Evolutionary conservation across 1,284 basidiomycete species (phyloP), one percentile per base, ranked within the genome.

Genomic region (Naganishia liquefaciens): DNA sequence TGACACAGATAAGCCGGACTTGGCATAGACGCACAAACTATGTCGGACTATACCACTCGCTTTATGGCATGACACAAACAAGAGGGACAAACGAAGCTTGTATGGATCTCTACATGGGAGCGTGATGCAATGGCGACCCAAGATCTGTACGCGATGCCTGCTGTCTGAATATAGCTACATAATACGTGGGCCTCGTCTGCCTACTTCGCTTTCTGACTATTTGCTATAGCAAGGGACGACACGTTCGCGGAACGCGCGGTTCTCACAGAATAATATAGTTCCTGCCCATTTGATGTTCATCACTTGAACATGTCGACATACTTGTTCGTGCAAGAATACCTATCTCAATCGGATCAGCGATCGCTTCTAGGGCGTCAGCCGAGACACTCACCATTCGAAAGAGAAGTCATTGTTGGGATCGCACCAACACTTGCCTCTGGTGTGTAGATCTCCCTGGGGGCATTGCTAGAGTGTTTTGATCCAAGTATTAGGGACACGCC

Each of bases 331-430:
- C 68, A 68, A 2, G 65, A 64, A 49, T 68, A 67, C 66, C 66
- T 67, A 39, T 6, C 15, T 21, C 27, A 6, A 2, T 7, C 39
- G 13, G 25, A 5, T 49, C 13, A 28, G 21, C 21, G 4, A 13
- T 25, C 11, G 25, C 11, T 2, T 13, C 30, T 19, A 33, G 19
- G 21, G 21, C 9, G 27, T 30, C 28, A 9, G 33, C 30, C 23
- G 28, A 47, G 44, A 42, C 23, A 68, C 73, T 63, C 51, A 78
- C 77, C 77, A 77, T 64, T 79, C 76, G 67, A 72, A 76, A 68
- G 79, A 76, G 68, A 79, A 79, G 69, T 76, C 78, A 69, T 79
- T 76, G 33, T 64, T 68, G 25, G 71, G 70, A 67, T 80, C 74
- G 67, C 78, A 80, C 71, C 71, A 76, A 66, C 79, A 80, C 43